Base-by-base conservation (phyloP, 1,284 basidiomycete genomes). In the Fistulinella cinereoalba region DNA sequence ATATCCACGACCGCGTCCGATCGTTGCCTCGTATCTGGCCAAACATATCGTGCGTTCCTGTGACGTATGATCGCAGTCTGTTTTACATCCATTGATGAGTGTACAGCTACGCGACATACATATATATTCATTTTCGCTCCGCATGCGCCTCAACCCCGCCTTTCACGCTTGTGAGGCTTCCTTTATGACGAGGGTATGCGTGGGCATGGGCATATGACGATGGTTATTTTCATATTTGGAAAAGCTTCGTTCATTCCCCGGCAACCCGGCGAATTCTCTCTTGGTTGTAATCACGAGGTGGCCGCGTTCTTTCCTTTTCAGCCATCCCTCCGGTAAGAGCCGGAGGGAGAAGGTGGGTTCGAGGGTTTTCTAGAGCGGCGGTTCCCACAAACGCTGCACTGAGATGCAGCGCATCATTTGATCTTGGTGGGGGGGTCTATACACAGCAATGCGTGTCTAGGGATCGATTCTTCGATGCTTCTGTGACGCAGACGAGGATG, bases 241-340 rank as follows among this genome's bases (percentile, higher is more conserved):
- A 31, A 13, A 31, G 38, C 31, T 28, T 49, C 24, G 11, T 31
- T 40, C 37, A 33, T 39, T 36, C 44, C 38, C 21, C 51, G 54
- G 49, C 41, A n/a, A 29, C 18, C 24, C 41, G 40, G 43, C 16
- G 46, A 49, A 41, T 23, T 39, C 46, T 43, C 47, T 53, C 49
- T 53, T 19, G 46, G 41, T 37, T 62, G 52, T 64, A 62, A 64
- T 64, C 60, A 64, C 60, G 56, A 56, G 62, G 60, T 48, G 4
- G 15, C 54, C 58, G 56, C 60, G 43, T 61, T 61, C 51, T 32
- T 49, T 18, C 32, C 16, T 12, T 16, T 18, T 33, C 8, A 6
- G 29, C 16, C 13, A 18, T 18, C 9, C 32, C 16, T n/a, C 16
- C 24, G 44, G 41, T 13, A 32, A 19, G 41, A 15, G 9, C 47